Evolutionary conservation across 768 basidiomycete species (phyloP).

Genomic region (Xerocomellus amylosporus): DNA sequence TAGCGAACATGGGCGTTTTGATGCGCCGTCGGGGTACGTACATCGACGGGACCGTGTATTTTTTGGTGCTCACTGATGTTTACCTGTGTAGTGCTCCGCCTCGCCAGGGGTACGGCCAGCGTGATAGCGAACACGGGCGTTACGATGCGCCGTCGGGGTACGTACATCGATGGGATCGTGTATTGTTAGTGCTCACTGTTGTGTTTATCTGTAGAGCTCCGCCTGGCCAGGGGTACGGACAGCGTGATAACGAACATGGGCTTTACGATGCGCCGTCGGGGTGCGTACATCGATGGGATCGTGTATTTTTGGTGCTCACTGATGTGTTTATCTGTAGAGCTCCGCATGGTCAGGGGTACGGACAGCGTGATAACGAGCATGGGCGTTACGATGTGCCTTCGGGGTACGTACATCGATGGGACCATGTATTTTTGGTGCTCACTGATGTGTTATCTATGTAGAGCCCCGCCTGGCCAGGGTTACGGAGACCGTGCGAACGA

Average conservation of each 20-base stretch:
- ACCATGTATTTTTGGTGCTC: neutral
- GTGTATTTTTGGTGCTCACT: neutral
- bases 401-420: neutral
- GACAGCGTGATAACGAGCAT: neutral
- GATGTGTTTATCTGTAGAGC: slow-evolving; percentile 1
- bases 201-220: too few species aligned
- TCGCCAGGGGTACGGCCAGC: slow-evolving; percentile 1
- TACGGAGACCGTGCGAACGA: slow-evolving; percentile 1
- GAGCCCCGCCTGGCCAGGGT: neutral
- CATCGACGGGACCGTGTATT: neutral
- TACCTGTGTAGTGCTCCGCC: slow-evolving; percentile 4
- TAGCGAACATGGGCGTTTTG: neutral
- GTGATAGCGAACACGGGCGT: neutral
- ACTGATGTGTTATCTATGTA: neutral
- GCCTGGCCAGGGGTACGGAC: neutral
- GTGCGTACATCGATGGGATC: neutral
- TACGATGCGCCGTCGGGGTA: slow-evolving; percentile 7
- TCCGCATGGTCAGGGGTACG: slow-evolving; percentile 4
- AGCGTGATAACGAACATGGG: neutral
- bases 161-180: neutral
- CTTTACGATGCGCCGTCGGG: slow-evolving; percentile 5
- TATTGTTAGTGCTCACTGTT: too few species aligned
- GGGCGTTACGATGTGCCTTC: slow-evolving; percentile 8
- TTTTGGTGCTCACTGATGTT: neutral
- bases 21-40: neutral